These are phyloP conservation scores for Aphanomyces invadans DNA, from an alignment of 352 stramenopile species.

Conservation along the genomic window DNA sequence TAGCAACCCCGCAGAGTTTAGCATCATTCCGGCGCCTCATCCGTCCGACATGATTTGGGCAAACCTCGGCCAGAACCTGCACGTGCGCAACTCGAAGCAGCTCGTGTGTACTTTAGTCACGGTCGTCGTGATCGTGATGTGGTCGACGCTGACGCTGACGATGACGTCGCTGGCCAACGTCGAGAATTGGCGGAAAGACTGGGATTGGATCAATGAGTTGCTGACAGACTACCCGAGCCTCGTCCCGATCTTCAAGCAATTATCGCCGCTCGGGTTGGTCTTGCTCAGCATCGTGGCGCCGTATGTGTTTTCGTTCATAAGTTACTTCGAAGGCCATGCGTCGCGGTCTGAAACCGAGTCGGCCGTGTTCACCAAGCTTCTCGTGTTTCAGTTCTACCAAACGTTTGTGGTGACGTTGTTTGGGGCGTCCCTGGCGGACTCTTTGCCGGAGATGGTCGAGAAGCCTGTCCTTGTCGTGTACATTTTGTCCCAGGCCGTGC, in stretches of 20 bases:
- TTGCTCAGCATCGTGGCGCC: slow-evolving; percentile 57
- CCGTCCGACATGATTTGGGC: slow-evolving; percentile 70
- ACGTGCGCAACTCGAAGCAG: slow-evolving; percentile 38
- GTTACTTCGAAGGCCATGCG: slow-evolving; percentile 62
- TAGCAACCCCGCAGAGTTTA: slow-evolving; percentile 54
- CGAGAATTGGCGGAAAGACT: slow-evolving; percentile 40
- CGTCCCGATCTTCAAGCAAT: slow-evolving; percentile 50
- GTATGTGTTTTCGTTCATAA: slow-evolving; percentile 74
- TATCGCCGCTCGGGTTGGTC: slow-evolving; percentile 68
- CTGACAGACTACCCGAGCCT: slow-evolving; percentile 54
- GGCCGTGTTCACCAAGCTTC: slow-evolving; percentile 71
- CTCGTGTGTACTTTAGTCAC: slow-evolving; percentile 45
- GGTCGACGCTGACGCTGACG: slow-evolving; percentile 66
- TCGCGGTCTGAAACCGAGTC: slow-evolving; percentile 52
- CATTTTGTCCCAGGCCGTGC: slow-evolving; percentile 49
- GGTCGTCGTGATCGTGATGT: slow-evolving; percentile 66
- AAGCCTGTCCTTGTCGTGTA: slow-evolving; percentile 45
- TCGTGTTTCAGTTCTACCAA: slow-evolving; percentile 75
- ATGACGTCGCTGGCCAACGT: slow-evolving; percentile 66
- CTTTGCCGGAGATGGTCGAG: slow-evolving; percentile 44
- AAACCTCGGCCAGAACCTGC: slow-evolving; percentile 59
- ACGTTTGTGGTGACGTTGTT: slow-evolving; percentile 78
- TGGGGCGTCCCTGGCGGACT: slow-evolving; percentile 63
- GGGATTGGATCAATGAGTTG: slow-evolving; percentile 35
- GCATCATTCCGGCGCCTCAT: slow-evolving; percentile 51